These are phyloP conservation scores for Ettlia oleoabundans DNA, from an alignment of 139 green algal species.

Conservation along the genomic window DNA sequence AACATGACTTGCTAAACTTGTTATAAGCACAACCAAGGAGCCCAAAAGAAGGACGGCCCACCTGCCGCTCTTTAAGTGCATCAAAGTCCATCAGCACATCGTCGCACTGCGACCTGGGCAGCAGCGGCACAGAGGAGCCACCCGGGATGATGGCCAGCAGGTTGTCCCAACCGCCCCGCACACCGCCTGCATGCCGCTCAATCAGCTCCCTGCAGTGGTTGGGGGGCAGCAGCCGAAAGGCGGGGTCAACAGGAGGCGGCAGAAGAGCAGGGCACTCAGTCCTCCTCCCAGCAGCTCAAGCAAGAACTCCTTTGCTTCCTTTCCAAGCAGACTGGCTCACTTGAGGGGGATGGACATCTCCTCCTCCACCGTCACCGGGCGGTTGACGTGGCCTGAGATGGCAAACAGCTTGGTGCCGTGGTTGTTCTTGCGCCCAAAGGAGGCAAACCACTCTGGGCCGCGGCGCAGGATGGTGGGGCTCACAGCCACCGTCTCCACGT, in stretches of 20 bases:
- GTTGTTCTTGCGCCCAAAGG: conserved; percentile 98
- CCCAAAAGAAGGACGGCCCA: neutral
- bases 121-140: conserved; percentile 92
- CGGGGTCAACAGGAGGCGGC: neutral
- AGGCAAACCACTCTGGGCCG: conserved; percentile 95
- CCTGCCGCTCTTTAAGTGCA: conserved; percentile 88
- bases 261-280: neutral
- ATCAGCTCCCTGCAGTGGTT: conserved; percentile 92
- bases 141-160: conserved; percentile 98
- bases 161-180: conserved; percentile 98
- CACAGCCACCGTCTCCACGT: conserved; percentile 78
- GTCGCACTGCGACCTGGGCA: conserved; percentile 88
- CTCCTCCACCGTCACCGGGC: conserved; percentile 98
- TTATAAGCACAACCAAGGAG: no score
- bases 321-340: conserved; percentile 12
- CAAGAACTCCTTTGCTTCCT: neutral
- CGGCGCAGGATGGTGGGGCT: conserved; percentile 95
- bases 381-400: conserved; percentile 99
- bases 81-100: conserved; percentile 99
- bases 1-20: no score
- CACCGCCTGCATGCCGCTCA: conserved; percentile 93
- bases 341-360: conserved; percentile 97
- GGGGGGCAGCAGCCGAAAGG: neutral
- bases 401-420: conserved; percentile 98
- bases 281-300: neutral